phyloP scores from a whole-genome alignment of 345 rosid species.

The Syzygium grande region DNA sequence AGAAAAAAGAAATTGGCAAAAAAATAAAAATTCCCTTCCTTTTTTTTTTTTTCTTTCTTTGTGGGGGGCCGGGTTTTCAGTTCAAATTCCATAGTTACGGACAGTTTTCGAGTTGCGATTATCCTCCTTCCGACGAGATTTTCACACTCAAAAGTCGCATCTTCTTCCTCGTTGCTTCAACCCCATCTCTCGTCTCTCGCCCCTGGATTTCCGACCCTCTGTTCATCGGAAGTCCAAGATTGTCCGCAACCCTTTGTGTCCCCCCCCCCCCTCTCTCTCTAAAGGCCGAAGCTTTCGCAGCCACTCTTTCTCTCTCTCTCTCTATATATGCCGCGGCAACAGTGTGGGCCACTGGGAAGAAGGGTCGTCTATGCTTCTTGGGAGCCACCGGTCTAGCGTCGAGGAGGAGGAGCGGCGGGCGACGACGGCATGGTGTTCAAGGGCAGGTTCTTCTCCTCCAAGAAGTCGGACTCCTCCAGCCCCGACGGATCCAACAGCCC shows the following conservation, averaged over 20 bases:
- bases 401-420: not conserved
- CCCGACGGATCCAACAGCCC: conserved; percentile 90
- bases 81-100: not conserved
- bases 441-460: conserved; percentile 87
- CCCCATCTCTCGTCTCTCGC: not conserved
- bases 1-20: too few species aligned
- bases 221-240: not conserved
- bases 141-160: not conserved
- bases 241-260: not conserved
- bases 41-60: too few species aligned
- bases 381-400: not conserved
- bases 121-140: not conserved
- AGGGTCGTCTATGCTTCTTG: not conserved
- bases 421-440: conserved; percentile 67
- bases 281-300: not conserved
- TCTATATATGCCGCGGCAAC: not conserved
- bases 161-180: not conserved
- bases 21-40: too few species aligned
- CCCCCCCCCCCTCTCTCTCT: not conserved
- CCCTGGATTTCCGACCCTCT: not conserved
- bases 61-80: not conserved
- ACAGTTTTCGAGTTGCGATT: not conserved
- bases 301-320: not conserved
- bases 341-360: not conserved
- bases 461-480: conserved; percentile 80